Base-by-base conservation (phyloP, 257 asterid species). In the Ehretia macrophylla region DNA sequence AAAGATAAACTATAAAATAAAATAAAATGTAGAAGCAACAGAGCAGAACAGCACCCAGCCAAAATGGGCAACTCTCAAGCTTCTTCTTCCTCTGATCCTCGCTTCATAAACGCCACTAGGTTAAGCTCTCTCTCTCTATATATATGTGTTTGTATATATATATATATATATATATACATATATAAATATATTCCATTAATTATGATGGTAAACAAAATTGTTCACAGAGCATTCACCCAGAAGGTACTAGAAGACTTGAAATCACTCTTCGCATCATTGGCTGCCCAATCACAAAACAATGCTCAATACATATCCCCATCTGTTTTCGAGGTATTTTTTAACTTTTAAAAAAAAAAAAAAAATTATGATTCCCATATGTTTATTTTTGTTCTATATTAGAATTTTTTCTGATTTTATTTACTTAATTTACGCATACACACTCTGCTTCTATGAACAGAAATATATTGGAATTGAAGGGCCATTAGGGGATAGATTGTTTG, bases 381-480 rank as follows among this genome's bases (percentile, higher is more conserved):
- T 6, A 27, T 1, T 27, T 27, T 27, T 27, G 35, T 27, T 27
- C 35, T 6, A 27, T 27, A 27, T 27, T 27, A 27, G 35, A 27
- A 6, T 27, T 27, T 27, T 27, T 27, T 27, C 35, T 27, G 35
- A 27, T 27, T 42, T 42, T 42, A 11, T 14, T 14, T 10, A 42
- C 16, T 1, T 42, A 42, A 10, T 10, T 3, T 11, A 42, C 8
- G 8, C 3, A 42, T 42, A 10, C 16, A 10, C 47, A 5, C 53
- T n/a, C n/a, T n/a, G n/a, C n/a, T n/a, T n/a, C 69, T 51, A 5
- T 75, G 42, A 8, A 12, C 70, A 90, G 98, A 80, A 27, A 18
- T 81, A 71, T 76, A 72, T 83, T 19, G 94, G 97, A 65, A 66
- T 86, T 58, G 94, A 79, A 56, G 95, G 99, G 44, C 75, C 90